Base-by-base conservation (phyloP, 179 eudicot genomes). In the Sideroxylon spinosum region DNA sequence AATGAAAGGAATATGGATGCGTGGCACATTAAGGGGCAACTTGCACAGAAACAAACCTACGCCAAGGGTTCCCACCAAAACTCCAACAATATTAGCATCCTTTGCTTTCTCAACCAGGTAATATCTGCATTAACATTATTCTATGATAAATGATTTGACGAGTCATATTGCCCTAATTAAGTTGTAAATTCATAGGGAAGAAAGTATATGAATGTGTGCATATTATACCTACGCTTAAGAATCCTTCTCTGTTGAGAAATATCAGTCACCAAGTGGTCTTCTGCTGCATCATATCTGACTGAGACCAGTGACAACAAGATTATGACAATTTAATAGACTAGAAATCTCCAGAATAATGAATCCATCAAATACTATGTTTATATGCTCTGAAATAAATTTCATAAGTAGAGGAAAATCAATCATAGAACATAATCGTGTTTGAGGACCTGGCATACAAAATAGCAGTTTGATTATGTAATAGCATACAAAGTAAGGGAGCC, bases 41-140 rank as follows among this genome's bases (percentile, higher is more conserved):
- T 69, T 13, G 71, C 2, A 52, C n/a, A 56, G 16, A 32, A 73
- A 67, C 64, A 78, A 88, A 95, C 99, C 99, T 84, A 92, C 98
- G 77, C 98, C 99, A 80, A 95, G 98, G 32, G 99, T 95, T 70
- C 99, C 99, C 26, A 95, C 98, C 91, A 95, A 83, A 62, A 95
- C 91, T 50, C 98, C 99, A 80, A 95, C 86, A 81, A 95, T 91
- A 74, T 89, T 88, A 61, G 98, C 99, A 90, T 95, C 99, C 89
- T 92, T 95, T 63, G 99, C 98, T 85, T 95, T 95, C 85, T 95
- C 99, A 74, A 95, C 96, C 70, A 95, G 87, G 80, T 90, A 95
- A 87, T 95, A 95, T 84, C 99, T 95, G 90, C 78, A 85, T 75
- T 83, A 63, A 23, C 57, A 79, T 76, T 57, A 68, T 63, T 64